Evolutionary conservation across 176 grass and related monocot species (phyloP), one percentile per base, ranked within the genome.

Genomic region (Raddia distichophylla): DNA sequence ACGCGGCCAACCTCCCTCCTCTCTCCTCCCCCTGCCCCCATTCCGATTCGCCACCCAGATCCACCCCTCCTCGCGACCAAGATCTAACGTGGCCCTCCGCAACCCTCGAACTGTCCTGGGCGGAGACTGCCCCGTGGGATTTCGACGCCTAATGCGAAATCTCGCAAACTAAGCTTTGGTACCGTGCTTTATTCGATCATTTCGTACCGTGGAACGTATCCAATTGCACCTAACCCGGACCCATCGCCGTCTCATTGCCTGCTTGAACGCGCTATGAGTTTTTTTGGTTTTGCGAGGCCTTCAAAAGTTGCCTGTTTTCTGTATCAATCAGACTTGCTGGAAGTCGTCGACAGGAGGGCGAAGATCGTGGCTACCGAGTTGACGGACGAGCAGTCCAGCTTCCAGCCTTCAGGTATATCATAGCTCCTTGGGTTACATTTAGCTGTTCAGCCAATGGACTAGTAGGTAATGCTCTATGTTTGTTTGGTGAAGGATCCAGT

Each of bases 301-400:
- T 80, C 42, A 86, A 80, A 11, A 43, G 7, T 13, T 47, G 32
- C 71, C 64, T 84, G 74, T 68, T 64, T 35, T 74, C 49, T 34
- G 16, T 76, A 75, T 83, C 66, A 99, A 75, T 83, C 66, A 99
- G 96, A 99, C 83, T 91, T 99, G 79, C 85, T 99, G 15, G 96
- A 99, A 86, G 96, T 99, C 16, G 96, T 99, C 6, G 96, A 99
- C 85, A 75, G 93, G 80, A 91, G 93, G 79, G 96, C 93, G 69
- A 99, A 99, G 71, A 90, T 87, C 85, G 96, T 99, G 69, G 96
- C 84, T 18, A 91, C 79, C 37, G 96, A 99, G 85, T 69, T 93
- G 82, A 86, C 93, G 7, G 85, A 99, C 83, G 96, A 99, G 53
- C 88, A 93, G 71, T 69, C 90, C 54, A 85, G 64, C 51, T 86